phyloP scores from a whole-genome alignment of 106 monocot genomes.

The Phalaenopsis equestris region DNA sequence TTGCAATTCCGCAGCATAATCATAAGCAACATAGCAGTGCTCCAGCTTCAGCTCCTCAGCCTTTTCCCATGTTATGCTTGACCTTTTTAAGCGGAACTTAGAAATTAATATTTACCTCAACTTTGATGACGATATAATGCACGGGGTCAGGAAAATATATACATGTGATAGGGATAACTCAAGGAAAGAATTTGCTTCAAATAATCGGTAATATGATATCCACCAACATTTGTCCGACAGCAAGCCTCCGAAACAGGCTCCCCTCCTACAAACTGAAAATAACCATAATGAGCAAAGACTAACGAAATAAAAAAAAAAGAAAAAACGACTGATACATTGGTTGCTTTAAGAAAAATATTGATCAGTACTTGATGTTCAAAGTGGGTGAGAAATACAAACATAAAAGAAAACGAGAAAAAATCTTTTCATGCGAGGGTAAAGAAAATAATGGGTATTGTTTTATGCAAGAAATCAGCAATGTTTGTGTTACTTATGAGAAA shows the following conservation, averaged over 20 bases:
- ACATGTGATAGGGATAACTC: conserved; percentile 86
- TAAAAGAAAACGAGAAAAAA: not conserved
- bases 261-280: conserved; percentile 63
- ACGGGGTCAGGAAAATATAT: conserved; percentile 10
- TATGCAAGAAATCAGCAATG: not conserved
- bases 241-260: conserved; percentile 74
- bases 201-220: conserved; percentile 85
- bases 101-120: not conserved
- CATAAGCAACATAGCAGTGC: conserved; percentile 74
- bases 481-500: not conserved
- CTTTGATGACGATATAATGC: not conserved
- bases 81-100: conserved; percentile 25
- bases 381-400: not conserved
- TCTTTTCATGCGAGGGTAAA: not conserved
- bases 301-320: not conserved
- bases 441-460: not conserved
- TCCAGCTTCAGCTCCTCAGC: conserved; percentile 87
- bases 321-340: not conserved
- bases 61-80: conserved; percentile 89
- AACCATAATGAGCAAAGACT: not conserved
- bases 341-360: not conserved
- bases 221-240: conserved; percentile 84
- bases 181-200: conserved; percentile 94
- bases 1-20: conserved; percentile 78
- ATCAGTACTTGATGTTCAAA: not conserved